Conservation (phyloP, 192 early-diverging fungal species). For the Coemansia sp. region DNA sequence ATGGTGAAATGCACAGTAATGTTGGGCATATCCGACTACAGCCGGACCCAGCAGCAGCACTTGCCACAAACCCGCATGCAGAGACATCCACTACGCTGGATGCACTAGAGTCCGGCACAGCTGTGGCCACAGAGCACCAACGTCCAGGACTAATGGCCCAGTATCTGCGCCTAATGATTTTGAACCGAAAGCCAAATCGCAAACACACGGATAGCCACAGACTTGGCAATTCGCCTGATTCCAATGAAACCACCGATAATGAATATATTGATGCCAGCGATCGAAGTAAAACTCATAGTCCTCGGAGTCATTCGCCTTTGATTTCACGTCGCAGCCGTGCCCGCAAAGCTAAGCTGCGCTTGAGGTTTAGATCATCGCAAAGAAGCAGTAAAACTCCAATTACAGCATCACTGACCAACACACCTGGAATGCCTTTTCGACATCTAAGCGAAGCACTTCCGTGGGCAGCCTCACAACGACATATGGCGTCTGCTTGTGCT, state of each 20-base stretch:
- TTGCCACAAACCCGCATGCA: slow-evolving; percentile 6
- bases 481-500: slow-evolving; percentile 21
- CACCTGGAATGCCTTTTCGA: slow-evolving; percentile 31
- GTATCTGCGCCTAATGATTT: slow-evolving; percentile 34
- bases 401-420: slow-evolving; percentile 19
- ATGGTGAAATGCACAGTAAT: slow-evolving; percentile 20
- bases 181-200: slow-evolving; percentile 20
- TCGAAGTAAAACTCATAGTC: too few relatives aligned
- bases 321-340: too few relatives aligned
- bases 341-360: slow-evolving; percentile 6
- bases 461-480: slow-evolving; percentile 34
- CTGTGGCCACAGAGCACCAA: slow-evolving; percentile 1
- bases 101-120: slow-evolving; percentile 1
- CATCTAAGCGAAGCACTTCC: slow-evolving; percentile 49
- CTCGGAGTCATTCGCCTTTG: too few relatives aligned
- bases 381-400: neutral
- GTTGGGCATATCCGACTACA: slow-evolving; percentile 40
- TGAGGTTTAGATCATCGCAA: neutral
- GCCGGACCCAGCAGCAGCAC: slow-evolving; percentile 25
- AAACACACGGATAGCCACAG: neutral
- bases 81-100: neutral
- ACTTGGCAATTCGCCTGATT: neutral
- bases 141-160: slow-evolving; percentile 37
- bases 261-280: too few relatives aligned
- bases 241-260: neutral